Base-by-base conservation (phyloP, 352 stramenopile genomes). In the Peronosclerospora sorghi region DNA sequence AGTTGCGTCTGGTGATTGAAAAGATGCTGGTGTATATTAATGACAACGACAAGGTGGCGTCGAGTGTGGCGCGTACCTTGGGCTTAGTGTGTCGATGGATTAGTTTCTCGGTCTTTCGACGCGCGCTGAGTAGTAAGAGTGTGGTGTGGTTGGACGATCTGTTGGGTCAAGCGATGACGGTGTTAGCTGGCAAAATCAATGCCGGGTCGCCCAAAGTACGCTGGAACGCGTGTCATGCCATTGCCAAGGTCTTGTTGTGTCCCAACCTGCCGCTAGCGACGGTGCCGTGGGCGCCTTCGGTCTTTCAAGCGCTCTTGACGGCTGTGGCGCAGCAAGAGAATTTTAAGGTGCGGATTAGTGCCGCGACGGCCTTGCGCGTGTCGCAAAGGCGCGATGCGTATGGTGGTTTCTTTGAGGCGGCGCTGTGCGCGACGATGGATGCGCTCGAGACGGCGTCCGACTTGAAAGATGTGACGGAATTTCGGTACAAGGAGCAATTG, bases 21-120 rank as follows among this genome's bases (percentile, higher is more conserved):
- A 87, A 83, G 55, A 93, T 93, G 80, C 49, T 93, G 27, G 48
- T 83, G 8, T 79, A 68, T 41, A 75, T 93, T 34, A 83, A 76
- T 32, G 80, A 93, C 52, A 90, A 93, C 40, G 80, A 93, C 69
- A 93, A 93, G 56, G 80, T 93, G 14, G 80, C 75, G 13, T 93
- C 80, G 8, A 93, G 80, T 14, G 72, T 93, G 13, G 74, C 77
- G 13, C 65, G 80, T 10, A 90, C 80, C 2, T 56, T 93, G 32
- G 80, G 80, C 0, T 70, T 93, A 2, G 68, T 93, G 3, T 81
- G 73, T 41, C 72, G 80, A 2, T 93, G 80, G 80, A 68, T 84
- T 14, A 84, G 64, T 45, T 87, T 86, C 17, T 62, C 75, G 12
- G 55, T 71, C 14, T 88, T 88, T 54, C 48, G 68, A 0, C 28